Percentiles rank a stretch among this genome's conserved stretches.
Evolutionary conservation across 2,329 filamentous ascomycete species (phyloP).

Genomic region (Sclerotinia trifoliorum): DNA sequence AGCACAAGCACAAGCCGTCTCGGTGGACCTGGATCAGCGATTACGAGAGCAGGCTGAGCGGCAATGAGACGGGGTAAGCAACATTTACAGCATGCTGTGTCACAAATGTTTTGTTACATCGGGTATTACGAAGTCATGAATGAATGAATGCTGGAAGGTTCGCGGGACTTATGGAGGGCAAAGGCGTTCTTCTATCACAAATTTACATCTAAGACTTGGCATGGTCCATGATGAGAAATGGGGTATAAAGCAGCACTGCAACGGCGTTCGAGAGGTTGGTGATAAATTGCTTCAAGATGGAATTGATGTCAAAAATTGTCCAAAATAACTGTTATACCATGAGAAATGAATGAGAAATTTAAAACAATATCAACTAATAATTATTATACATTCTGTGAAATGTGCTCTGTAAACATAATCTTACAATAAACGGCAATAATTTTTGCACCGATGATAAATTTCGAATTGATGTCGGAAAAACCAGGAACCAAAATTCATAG

Average conservation of each 20-base stretch:
- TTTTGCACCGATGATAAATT: slow-evolving; percentile 14
- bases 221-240: slow-evolving; percentile 13
- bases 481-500: slow-evolving; percentile 19
- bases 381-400: background rate
- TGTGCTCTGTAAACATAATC: background rate
- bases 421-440: background rate
- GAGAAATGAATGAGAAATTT: background rate
- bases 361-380: no score
- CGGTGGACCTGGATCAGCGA: slow-evolving; percentile 61
- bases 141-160: slow-evolving; percentile 20
- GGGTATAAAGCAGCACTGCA: slow-evolving; percentile 20
- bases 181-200: slow-evolving; percentile 22
- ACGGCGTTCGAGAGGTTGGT: slow-evolving; percentile 18
- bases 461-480: slow-evolving; percentile 23
- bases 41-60: slow-evolving; percentile 70
- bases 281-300: slow-evolving; percentile 16
- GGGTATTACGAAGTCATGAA: slow-evolving; percentile 24
- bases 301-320: slow-evolving; percentile 7
- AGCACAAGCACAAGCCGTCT: slow-evolving; percentile 70
- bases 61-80: slow-evolving; percentile 19
- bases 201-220: slow-evolving; percentile 19
- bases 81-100: slow-evolving; percentile 17
- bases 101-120: slow-evolving; percentile 17
- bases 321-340: background rate
- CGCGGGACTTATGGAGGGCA: slow-evolving; percentile 8